These are phyloP conservation scores for Cystofilobasidium macerans DNA, from an alignment of 768 basidiomycete species.

Conservation along the genomic window DNA sequence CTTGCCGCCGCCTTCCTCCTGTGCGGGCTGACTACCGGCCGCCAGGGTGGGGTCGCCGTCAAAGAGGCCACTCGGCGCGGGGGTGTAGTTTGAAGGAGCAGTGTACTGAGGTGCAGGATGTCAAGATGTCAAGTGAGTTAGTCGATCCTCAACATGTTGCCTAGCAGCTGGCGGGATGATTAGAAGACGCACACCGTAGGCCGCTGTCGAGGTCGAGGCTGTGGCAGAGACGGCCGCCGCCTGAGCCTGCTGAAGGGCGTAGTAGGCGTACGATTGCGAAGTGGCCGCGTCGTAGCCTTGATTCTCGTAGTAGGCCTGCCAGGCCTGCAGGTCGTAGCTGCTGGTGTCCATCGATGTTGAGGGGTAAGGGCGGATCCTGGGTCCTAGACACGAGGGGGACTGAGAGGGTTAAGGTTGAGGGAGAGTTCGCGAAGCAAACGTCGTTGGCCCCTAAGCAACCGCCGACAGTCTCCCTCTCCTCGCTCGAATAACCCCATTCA, in stretches of 20 bases:
- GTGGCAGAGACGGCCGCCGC: background rate
- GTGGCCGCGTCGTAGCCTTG: conserved; percentile 25
- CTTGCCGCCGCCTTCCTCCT: conserved; percentile 54
- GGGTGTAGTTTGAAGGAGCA: background rate
- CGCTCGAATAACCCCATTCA: background rate
- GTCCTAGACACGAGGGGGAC: background rate
- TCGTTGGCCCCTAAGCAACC: no score
- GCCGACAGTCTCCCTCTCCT: no score
- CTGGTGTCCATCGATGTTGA: conserved; percentile 1
- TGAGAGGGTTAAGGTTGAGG: no score
- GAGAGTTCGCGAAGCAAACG: no score
- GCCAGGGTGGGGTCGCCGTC: no score
- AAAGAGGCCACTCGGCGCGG: conserved; percentile 4
- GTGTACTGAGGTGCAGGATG: background rate
- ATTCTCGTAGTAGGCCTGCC: conserved; percentile 23
- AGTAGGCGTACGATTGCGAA: conserved; percentile 11
- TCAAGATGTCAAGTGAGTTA: background rate
- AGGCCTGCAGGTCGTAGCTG: conserved; percentile 20
- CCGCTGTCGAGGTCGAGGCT: background rate
- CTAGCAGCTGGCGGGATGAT: no score
- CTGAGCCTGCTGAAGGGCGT: conserved; percentile 17
- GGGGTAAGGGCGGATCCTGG: background rate
- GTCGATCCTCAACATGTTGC: no score
- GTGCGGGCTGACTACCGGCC: no score
- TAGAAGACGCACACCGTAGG: conserved; percentile 12